A percentile compares a stretch with the other conserved stretches of the same genome.
These are phyloP conservation scores for Primulina tabacum DNA, from an alignment of 257 asterid species.

Conservation along the genomic window DNA sequence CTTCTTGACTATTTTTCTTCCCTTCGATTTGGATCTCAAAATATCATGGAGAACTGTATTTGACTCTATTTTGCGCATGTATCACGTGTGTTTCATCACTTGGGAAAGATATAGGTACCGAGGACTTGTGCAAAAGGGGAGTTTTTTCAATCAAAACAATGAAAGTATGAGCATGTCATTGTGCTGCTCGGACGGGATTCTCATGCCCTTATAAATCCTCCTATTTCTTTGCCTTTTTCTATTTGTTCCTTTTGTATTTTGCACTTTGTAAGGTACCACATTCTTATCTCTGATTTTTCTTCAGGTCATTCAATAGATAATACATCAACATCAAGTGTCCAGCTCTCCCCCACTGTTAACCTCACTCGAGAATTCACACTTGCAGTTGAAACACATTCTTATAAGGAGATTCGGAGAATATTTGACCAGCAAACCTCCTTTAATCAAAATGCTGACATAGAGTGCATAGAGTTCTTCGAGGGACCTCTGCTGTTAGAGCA, in stretches of 20 bases:
- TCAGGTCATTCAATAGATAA: conserved; percentile 46
- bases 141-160: neutral
- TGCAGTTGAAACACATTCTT: conserved; percentile 66
- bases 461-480: conserved; percentile 33
- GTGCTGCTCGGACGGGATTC: conserved; percentile 3
- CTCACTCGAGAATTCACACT: conserved; percentile 62
- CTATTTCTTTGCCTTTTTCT: neutral
- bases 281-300: conserved; percentile 24
- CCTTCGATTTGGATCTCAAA: too few species aligned
- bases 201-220: neutral
- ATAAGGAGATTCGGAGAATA: conserved; percentile 54
- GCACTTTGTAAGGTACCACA: neutral
- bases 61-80: neutral
- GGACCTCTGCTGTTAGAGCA: conserved; percentile 49
- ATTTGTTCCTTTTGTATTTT: conserved; percentile 7
- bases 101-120: too few species aligned
- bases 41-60: neutral
- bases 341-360: conserved; percentile 73
- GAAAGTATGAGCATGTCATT: neutral
- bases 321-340: conserved; percentile 55
- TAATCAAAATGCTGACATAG: conserved; percentile 33
- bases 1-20: too few species aligned
- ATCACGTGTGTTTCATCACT: neutral
- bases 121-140: neutral
- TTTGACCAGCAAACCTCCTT: conserved; percentile 38